Conservation (phyloP, 2,329 filamentous ascomycete genomes). For the Grosmannia serpens region DNA sequence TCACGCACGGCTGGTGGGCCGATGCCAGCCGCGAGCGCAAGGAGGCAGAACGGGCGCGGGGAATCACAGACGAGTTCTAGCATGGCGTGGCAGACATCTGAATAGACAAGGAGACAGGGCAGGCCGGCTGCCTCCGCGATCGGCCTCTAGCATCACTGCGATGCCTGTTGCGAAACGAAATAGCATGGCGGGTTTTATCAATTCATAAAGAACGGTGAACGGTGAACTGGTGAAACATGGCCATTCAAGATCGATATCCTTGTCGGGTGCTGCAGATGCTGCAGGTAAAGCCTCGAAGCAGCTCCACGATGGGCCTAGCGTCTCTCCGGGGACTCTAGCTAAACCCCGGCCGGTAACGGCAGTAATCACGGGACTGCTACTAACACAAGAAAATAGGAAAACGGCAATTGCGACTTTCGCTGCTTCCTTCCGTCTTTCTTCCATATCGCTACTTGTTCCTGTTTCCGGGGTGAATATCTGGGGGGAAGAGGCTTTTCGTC, state of each 20-base stretch:
- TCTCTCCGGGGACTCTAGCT: conserved; percentile 9
- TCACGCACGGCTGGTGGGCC: conserved; percentile 46
- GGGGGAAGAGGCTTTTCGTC: background rate
- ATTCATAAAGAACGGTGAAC: background rate
- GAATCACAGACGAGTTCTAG: conserved; percentile 11
- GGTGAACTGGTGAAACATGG: background rate
- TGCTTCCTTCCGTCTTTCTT: background rate
- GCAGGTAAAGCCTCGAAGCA: background rate
- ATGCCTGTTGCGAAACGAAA: background rate
- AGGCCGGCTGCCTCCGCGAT: background rate
- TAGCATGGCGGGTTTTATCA: background rate
- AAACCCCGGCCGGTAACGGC: conserved; percentile 4
- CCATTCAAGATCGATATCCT: background rate
- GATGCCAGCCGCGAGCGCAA: conserved; percentile 29
- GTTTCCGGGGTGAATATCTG: background rate
- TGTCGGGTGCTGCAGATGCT: background rate
- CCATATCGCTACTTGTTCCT: background rate
- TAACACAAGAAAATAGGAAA: background rate
- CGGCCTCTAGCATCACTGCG: background rate
- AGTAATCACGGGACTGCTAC: background rate
- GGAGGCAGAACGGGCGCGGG: conserved; percentile 9
- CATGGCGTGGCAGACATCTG: background rate
- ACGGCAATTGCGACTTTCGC: background rate
- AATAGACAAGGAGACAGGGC: background rate
- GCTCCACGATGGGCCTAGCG: background rate